A percentile compares a stretch with the other conserved stretches of the same genome.
Evolutionary conservation across 495 filamentous ascomycete species (phyloP).

Genomic region (Barbatosphaeria neglecta): DNA sequence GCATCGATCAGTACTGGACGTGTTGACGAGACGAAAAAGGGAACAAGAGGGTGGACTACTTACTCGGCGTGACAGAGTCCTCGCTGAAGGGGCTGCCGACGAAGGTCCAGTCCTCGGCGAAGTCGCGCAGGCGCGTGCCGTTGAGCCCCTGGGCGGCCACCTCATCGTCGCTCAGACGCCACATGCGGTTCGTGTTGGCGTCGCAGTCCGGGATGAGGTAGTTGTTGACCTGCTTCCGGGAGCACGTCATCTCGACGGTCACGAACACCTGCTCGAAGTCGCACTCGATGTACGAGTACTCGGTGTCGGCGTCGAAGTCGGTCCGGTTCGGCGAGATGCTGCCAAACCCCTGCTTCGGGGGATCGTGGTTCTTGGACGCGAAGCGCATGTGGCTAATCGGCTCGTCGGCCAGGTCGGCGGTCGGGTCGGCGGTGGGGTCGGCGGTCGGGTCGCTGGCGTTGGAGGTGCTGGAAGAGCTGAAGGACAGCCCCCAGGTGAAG

Average conservation of each 20-base stretch:
- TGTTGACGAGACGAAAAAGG: too few species aligned
- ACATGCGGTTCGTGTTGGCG: neutral
- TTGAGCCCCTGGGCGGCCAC: neutral
- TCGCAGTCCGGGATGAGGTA: neutral
- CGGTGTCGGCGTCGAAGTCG: neutral
- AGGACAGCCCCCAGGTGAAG: neutral
- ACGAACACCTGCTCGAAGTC: neutral
- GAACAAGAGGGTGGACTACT: too few species aligned
- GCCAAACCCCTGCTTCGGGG: neutral
- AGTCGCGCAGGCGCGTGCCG: neutral
- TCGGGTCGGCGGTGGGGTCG: neutral
- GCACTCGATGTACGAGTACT: slow-evolving; percentile 2
- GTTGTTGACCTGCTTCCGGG: neutral
- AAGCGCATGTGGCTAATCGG: too few species aligned
- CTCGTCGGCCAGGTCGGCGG: too few species aligned
- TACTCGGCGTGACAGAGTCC: neutral
- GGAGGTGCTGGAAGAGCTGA: neutral
- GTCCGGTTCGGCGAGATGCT: neutral
- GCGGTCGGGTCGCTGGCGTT: neutral
- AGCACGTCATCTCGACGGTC: neutral
- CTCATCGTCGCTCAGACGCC: neutral
- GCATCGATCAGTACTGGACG: neutral
- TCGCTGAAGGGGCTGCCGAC: neutral
- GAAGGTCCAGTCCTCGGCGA: neutral
- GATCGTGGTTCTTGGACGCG: neutral